These are phyloP conservation scores for Saussurea involucrata DNA, from an alignment of 129 eudicot species.

Conservation along the genomic window DNA sequence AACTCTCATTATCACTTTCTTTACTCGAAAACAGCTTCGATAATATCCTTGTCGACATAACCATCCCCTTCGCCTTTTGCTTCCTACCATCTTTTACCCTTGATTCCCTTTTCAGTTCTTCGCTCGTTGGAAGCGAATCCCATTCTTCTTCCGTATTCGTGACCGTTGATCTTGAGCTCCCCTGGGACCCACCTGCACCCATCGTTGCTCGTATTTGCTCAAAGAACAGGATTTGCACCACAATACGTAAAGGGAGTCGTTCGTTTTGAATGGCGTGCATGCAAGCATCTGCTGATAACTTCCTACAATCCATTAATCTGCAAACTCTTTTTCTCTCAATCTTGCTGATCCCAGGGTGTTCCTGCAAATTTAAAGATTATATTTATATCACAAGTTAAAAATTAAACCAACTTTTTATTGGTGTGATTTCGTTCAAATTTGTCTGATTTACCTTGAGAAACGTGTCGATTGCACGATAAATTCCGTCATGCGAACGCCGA, in stretches of 20 bases:
- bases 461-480: slow-evolving; percentile 90
- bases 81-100: slow-evolving; percentile 38
- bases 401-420: neutral
- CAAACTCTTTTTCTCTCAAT: slow-evolving; percentile 70
- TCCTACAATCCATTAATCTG: slow-evolving; percentile 78
- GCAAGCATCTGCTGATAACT: slow-evolving; percentile 84
- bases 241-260: slow-evolving; percentile 79
- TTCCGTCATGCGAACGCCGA: slow-evolving; percentile 70
- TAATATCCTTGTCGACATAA: slow-evolving; percentile 61
- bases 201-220: slow-evolving; percentile 66
- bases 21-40: slow-evolving; percentile 75
- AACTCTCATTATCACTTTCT: slow-evolving; percentile 83
- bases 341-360: slow-evolving; percentile 74
- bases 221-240: slow-evolving; percentile 85
- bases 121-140: slow-evolving; percentile 70
- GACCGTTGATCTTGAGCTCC: slow-evolving; percentile 76
- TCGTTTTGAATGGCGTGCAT: slow-evolving; percentile 92
- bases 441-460: slow-evolving; percentile 58
- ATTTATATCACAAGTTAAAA: neutral
- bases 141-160: slow-evolving; percentile 85
- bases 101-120: slow-evolving; percentile 73
- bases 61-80: slow-evolving; percentile 49
- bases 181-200: slow-evolving; percentile 49
- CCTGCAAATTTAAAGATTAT: slow-evolving; percentile 38
- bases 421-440: neutral